A percentile compares a stretch with the other conserved stretches of the same genome.
Evolutionary conservation across 2,329 filamentous ascomycete genomes (phyloP).

Genomic region (Zymoseptoria ardabiliae): DNA sequence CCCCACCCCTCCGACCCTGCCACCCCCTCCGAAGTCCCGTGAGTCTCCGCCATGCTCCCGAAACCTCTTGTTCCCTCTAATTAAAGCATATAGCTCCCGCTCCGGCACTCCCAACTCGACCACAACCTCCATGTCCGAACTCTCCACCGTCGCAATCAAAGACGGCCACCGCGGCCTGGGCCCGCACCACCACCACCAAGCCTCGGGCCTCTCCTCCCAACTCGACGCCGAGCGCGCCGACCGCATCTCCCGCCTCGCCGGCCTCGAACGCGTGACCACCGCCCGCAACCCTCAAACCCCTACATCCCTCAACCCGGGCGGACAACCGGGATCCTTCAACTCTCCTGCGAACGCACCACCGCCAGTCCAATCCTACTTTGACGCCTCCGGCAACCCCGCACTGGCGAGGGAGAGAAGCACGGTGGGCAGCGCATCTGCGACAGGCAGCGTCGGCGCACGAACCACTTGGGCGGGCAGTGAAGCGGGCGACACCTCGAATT

Average conservation of each 20-base stretch:
- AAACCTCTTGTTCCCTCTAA: neutral
- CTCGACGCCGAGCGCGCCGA: conserved; percentile 53
- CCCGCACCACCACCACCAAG: conserved; percentile 51
- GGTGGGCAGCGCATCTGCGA: conserved; percentile 83
- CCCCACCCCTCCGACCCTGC: conserved; percentile 74
- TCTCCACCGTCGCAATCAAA: conserved; percentile 93
- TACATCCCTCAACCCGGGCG: conserved; percentile 35
- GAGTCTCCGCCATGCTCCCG: no score
- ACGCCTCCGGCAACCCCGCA: conserved; percentile 59
- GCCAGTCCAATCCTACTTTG: conserved; percentile 62
- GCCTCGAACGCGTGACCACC: conserved; percentile 82
- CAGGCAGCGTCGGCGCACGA: conserved; percentile 64
- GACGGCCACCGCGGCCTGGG: conserved; percentile 85
- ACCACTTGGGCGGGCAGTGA: conserved; percentile 64
- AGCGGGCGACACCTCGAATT: conserved; percentile 42
- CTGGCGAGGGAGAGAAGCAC: conserved; percentile 73
- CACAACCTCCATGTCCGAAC: conserved; percentile 81
- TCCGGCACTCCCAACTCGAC: conserved; percentile 90
- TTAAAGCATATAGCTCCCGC: conserved; percentile 16
- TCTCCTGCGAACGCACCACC: conserved; percentile 34
- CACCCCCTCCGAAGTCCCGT: conserved; percentile 87
- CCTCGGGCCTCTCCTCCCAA: conserved; percentile 46
- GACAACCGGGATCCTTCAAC: conserved; percentile 24
- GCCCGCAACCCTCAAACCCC: conserved; percentile 45
- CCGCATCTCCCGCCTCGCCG: conserved; percentile 87